A percentile compares a stretch with the other conserved stretches of the same genome.
Conservation (phyloP, 345 rosid genomes). For the Schrenkiella parvula region DNA sequence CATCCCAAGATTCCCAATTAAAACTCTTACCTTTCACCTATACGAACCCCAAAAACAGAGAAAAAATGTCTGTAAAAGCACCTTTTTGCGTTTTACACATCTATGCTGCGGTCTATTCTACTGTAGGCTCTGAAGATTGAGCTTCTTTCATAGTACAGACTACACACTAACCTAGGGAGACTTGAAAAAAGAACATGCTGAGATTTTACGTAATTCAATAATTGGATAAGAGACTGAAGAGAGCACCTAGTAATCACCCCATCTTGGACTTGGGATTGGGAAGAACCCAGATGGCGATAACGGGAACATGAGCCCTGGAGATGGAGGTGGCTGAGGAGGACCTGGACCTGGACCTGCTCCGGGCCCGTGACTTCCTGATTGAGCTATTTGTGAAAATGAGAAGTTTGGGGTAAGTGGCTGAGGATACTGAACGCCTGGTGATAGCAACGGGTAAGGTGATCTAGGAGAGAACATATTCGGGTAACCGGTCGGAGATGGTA, state of each 20-base stretch:
- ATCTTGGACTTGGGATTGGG: constrained; percentile 32
- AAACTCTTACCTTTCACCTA: neutral
- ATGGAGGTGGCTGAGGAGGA: constrained; percentile 63
- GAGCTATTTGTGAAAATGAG: constrained; percentile 61
- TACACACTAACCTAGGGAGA: constrained; percentile 14
- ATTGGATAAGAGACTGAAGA: neutral
- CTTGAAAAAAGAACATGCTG: neutral
- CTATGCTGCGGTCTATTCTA: constrained; percentile 21
- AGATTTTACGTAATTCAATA: neutral
- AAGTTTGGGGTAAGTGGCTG: constrained; percentile 73
- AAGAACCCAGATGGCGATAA: constrained; percentile 30
- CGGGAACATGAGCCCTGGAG: constrained; percentile 67
- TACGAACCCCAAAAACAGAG: neutral
- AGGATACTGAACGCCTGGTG: constrained; percentile 82
- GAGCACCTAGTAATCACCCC: constrained; percentile 23
- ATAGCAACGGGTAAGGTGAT: constrained; percentile 66
- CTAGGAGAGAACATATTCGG: constrained; percentile 61
- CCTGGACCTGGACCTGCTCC: constrained; percentile 56
- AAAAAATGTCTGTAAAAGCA: neutral
- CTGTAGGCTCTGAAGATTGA: constrained; percentile 19
- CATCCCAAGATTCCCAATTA: constrained; percentile 17
- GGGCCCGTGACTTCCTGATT: constrained; percentile 69
- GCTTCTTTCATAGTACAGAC: constrained; percentile 18
- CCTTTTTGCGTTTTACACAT: neutral
- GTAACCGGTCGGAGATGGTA: constrained; percentile 66